Evolutionary conservation across 176 grass and related monocot genomes (phyloP).

Genomic region (Triticum dicoccoides): DNA sequence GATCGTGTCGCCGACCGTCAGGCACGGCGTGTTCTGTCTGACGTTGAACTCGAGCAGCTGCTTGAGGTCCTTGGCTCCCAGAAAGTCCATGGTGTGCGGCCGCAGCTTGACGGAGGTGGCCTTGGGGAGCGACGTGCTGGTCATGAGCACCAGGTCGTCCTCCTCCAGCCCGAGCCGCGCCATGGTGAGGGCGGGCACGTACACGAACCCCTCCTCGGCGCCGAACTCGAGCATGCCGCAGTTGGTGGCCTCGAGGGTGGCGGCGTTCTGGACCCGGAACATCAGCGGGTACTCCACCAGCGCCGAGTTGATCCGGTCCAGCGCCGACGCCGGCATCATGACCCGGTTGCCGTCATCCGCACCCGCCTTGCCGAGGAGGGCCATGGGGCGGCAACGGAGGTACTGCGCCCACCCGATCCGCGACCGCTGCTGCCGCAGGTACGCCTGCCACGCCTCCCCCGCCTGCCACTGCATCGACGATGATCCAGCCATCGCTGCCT

Average conservation of each 20-base stretch:
- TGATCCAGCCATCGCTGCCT: too few species aligned
- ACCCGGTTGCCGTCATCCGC: constrained; percentile 31
- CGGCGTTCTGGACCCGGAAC: constrained; percentile 55
- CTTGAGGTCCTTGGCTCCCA: too few species aligned
- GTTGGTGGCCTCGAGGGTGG: constrained; percentile 34
- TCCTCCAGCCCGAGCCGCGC: constrained; percentile 33
- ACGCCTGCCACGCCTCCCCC: constrained; percentile 1
- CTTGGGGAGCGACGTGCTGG: constrained; percentile 49
- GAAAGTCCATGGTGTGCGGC: constrained; percentile 41
- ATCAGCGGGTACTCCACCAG: constrained; percentile 54
- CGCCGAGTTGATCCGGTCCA: constrained; percentile 40
- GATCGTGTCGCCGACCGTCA: too few species aligned
- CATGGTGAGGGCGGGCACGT: constrained; percentile 81
- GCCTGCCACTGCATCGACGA: too few species aligned
- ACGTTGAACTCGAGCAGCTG: too few species aligned
- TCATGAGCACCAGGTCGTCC: not conserved
- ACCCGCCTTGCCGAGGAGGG: too few species aligned
- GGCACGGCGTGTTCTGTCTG: too few species aligned
- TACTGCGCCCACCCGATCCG: not conserved
- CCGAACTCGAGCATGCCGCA: constrained; percentile 68
- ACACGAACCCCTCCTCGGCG: constrained; percentile 76
- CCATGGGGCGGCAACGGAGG: constrained; percentile 20
- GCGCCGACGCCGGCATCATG: constrained; percentile 69
- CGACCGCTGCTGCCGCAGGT: not conserved
- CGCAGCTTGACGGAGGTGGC: constrained; percentile 71